phyloP scores from a whole-genome alignment of 1,139 yeast species.

The Debaryomycetaceae sp. region DNA sequence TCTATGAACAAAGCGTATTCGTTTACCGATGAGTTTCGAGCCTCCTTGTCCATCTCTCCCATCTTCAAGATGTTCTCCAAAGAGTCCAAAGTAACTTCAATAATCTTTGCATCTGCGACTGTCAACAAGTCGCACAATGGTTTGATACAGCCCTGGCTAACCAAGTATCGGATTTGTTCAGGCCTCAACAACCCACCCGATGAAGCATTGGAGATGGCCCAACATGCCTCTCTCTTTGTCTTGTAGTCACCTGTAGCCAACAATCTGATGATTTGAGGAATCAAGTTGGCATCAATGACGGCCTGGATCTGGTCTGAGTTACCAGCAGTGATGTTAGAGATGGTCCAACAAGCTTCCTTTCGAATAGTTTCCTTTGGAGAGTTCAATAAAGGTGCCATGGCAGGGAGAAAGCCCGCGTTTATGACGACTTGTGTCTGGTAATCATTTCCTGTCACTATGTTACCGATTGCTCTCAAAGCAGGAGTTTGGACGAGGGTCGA shows the following conservation, averaged over 20 bases:
- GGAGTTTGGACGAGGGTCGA: conserved; percentile 92
- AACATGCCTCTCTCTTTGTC: conserved; percentile 97
- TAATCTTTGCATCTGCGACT: conserved; percentile 85
- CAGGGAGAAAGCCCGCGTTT: conserved; percentile 87
- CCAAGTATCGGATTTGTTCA: conserved; percentile 89
- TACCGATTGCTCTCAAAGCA: conserved; percentile 95
- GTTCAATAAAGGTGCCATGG: conserved; percentile 73
- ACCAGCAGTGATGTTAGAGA: conserved; percentile 97
- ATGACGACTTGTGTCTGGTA: conserved; percentile 92
- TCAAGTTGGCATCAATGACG: conserved; percentile 88
- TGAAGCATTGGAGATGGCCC: conserved; percentile 98
- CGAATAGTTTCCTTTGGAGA: conserved; percentile 90
- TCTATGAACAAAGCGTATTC: conserved; percentile 89
- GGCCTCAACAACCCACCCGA: conserved; percentile 93
- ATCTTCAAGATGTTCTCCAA: conserved; percentile 88
- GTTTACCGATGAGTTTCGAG: conserved; percentile 64
- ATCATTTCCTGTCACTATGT: conserved; percentile 96
- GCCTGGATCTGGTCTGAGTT: conserved; percentile 94
- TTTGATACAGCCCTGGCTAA: conserved; percentile 92
- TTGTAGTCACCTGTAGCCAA: conserved; percentile 84
- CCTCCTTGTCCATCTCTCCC: conserved; percentile 90
- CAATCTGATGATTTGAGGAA: conserved; percentile 87
- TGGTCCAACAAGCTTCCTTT: conserved; percentile 98
- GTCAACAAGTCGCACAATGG: conserved; percentile 91
- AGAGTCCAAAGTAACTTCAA: conserved; percentile 94